Base-by-base conservation (phyloP, 2,329 filamentous ascomycete species). In the Lasiodiplodia gonubiensis region DNA sequence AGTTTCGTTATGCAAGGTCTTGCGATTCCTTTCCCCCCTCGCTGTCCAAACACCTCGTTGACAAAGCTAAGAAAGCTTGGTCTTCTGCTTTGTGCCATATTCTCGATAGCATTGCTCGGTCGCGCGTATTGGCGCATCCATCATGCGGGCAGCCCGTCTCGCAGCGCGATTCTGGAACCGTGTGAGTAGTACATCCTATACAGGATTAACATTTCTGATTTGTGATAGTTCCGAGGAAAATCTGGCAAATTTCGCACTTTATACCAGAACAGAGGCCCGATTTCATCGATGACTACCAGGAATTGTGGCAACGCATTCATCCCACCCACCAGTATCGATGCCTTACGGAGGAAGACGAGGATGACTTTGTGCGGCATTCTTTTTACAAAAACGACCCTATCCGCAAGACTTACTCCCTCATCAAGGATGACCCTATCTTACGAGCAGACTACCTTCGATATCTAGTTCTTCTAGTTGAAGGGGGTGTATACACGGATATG, bases 401-500 rank as follows among this genome's bases (percentile, higher is more conserved):
- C 7, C 53, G 6, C 18, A 33, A 39, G n/a, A 57, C 30, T 2
- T 57, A 57, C 53, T 6, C 12, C 18, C 11, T 7, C 7, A 23
- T 57, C 33, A 57, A 57, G 27, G 3, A 37, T n/a, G 53, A 57
- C 12, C 33, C 18, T 11, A 57, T 57, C 8, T 33, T 57, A 18
- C 53, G 53, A 7, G 53, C 53, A 18, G 53, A 57, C 16, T 57
- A 23, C 16, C 53, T 57, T 18, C 16, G 53, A 39, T 57, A 57
- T 57, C 16, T 57, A 7, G 14, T 57, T 16, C 46, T 54, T 14
- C 52, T 54, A 3, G 52, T 16, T 1, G 52, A 54, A 35, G 27
- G 52, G 6, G 27, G 52, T 16, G 52, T 54, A 6, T 54, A 54
- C n/a, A 35, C 27, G 14, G 52, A 54, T n/a, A 16, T 54, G 2